A percentile compares a stretch with the other conserved stretches of the same genome.
Evolutionary conservation across 768 basidiomycete species (phyloP).

Genomic region (Candolleomyces efflorescens): DNA sequence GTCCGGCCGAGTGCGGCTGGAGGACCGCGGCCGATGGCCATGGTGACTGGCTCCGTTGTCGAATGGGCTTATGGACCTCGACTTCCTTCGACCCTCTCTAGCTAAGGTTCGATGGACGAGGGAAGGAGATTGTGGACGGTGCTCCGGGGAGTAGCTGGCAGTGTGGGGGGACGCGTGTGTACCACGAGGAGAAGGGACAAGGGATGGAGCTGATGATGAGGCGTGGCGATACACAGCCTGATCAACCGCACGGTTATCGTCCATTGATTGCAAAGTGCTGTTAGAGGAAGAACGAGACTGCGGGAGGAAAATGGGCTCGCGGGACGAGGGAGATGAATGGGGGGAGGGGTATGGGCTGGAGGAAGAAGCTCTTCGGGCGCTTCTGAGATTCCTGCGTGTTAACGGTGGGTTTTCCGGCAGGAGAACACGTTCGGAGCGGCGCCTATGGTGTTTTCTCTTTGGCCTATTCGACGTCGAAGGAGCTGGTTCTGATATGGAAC

Average conservation of each 20-base stretch:
- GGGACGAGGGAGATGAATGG: neutral
- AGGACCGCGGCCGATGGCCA: neutral
- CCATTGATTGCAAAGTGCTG: neutral
- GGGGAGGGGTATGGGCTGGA: neutral
- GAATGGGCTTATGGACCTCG: neutral
- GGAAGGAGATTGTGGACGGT: neutral
- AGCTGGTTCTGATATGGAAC: neutral
- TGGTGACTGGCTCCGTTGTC: neutral
- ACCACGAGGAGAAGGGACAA: neutral
- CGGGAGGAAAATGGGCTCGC: neutral
- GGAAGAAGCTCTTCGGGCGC: neutral
- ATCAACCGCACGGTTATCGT: constrained; percentile 1
- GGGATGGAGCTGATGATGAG: neutral
- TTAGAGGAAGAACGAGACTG: neutral
- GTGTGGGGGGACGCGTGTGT: neutral
- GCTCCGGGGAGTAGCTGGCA: neutral
- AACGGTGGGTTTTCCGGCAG: neutral
- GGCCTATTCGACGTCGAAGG: neutral
- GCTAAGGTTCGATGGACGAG: neutral
- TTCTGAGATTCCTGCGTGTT: neutral
- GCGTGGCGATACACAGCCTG: neutral
- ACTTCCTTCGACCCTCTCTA: neutral
- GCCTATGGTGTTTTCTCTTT: neutral
- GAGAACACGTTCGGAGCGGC: neutral
- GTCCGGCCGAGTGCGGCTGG: neutral